Evolutionary conservation across 495 filamentous ascomycete genomes (phyloP), one percentile per base, ranked within the genome.

Genomic region (Hypoxylon intermedium): DNA sequence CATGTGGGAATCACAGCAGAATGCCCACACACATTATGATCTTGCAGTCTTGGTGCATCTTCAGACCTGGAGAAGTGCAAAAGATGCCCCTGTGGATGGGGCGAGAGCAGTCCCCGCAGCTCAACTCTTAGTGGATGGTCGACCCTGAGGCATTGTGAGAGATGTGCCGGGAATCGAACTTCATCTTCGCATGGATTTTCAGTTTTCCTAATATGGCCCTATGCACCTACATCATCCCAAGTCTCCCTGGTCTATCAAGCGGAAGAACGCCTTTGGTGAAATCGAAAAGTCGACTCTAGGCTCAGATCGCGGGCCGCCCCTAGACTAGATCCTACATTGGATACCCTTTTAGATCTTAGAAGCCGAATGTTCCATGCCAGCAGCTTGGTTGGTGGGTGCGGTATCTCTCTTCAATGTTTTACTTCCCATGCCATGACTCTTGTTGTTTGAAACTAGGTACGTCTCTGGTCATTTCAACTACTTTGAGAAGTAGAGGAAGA

Each of bases 301-400:
- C 44, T 60, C 41, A 65, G 55, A 65, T 60, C 41, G 55, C 62
- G 62, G 62, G 18, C 62, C 62, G 62, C 56, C 52, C 62, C 62
- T 65, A 57, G 49, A 41, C 49, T 43, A 59, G 56, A 65, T 60
- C 55, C 49, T 30, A 53, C 46, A 5, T 4, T 13, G n/a, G 30
- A 33, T 9, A 30, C 5, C 30, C 7, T 11, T 2, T 7, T n/a
- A n/a, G n/a, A n/a, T n/a, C 24, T 4, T 7, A 26, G 24, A 26
- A 26, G 24, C 24, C 24, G 24, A 26, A 26, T 26, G 7, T 26
- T 26, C 24, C 24, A 7, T 26, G 4, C 24, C 7, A 26, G 24
- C 24, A n/a, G n/a, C n/a, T n/a, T n/a, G n/a, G n/a, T 26, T 26
- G 24, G 24, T 26, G 24, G 4, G 24, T 26, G 24, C 24, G n/a